Evolutionary conservation across 768 basidiomycete genomes (phyloP).

Genomic region (Collybia mongolica): DNA sequence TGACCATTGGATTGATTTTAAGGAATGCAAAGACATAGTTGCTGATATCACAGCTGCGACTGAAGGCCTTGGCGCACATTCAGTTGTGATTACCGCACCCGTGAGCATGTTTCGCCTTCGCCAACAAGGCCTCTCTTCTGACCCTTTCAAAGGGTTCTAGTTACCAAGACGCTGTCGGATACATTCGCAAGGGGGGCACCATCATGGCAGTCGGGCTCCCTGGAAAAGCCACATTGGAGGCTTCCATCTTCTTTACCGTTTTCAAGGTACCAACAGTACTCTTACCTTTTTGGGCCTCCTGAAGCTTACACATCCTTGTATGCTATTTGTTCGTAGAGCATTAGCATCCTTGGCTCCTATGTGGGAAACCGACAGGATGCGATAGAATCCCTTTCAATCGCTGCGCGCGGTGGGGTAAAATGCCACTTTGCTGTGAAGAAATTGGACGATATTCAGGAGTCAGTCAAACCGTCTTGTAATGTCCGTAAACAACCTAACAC

Average conservation of each 20-base stretch:
- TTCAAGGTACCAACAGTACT: conserved; percentile 39
- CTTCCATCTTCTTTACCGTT: conserved; percentile 73
- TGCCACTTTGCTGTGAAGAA: conserved; percentile 47
- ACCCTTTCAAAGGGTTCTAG: conserved; percentile 27
- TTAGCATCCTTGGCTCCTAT: conserved; percentile 54
- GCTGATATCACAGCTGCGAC: conserved; percentile 61
- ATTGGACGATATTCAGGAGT: conserved; percentile 53
- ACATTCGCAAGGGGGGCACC: conserved; percentile 69
- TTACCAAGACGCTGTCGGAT: conserved; percentile 63
- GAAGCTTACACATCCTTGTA: no score
- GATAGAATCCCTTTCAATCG: conserved; percentile 76
- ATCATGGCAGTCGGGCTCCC: conserved; percentile 83
- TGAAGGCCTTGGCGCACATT: conserved; percentile 72
- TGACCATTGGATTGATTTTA: conserved; percentile 81
- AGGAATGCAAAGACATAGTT: conserved; percentile 61
- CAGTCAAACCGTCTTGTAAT: conserved; percentile 20
- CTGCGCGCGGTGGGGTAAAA: conserved; percentile 67
- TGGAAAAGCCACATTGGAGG: conserved; percentile 52
- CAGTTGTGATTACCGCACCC: conserved; percentile 57
- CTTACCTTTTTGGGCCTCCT: conserved; percentile 2
- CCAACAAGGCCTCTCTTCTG: background rate
- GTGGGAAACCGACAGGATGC: conserved; percentile 83
- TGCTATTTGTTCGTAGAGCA: conserved; percentile 36
- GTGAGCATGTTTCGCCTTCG: conserved; percentile 19
- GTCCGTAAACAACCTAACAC: conserved; percentile 1